Conservation (phyloP, 2,329 filamentous ascomycete species). For the Mariannaea sp. region DNA sequence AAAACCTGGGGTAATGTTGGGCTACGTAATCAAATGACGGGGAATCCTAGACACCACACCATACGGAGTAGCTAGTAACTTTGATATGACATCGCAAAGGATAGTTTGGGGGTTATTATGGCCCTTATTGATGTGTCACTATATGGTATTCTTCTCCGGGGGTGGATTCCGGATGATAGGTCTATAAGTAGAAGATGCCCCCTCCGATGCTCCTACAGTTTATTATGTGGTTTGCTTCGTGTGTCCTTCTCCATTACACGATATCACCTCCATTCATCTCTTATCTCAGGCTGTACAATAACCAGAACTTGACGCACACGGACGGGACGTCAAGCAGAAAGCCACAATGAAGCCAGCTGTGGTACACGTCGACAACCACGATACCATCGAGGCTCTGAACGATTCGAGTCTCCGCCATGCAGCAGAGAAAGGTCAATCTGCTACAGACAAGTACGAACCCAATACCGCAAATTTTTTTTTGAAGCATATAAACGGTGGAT, state of each 20-base stretch:
- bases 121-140: neutral
- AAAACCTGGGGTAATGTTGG: conserved; percentile 8
- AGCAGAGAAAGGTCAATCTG: conserved; percentile 3
- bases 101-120: neutral
- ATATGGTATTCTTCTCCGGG: neutral
- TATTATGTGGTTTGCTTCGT: too few species aligned
- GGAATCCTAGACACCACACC: neutral
- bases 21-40: conserved; percentile 7
- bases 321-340: neutral
- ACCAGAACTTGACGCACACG: neutral
- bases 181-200: too few species aligned
- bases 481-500: neutral
- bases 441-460: conserved; percentile 10
- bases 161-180: neutral
- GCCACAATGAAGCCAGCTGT: conserved; percentile 1
- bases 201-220: neutral
- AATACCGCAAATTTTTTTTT: too few species aligned
- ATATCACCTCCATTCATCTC: too few species aligned
- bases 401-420: conserved; percentile 13
- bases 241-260: too few species aligned
- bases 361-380: conserved; percentile 7
- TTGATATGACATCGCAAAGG: neutral
- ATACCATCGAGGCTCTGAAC: conserved; percentile 11
- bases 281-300: neutral
- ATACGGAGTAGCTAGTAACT: too few species aligned